phyloP scores from a whole-genome alignment of 108 stramenopile genomes.

The Cyclotella sp. region DNA sequence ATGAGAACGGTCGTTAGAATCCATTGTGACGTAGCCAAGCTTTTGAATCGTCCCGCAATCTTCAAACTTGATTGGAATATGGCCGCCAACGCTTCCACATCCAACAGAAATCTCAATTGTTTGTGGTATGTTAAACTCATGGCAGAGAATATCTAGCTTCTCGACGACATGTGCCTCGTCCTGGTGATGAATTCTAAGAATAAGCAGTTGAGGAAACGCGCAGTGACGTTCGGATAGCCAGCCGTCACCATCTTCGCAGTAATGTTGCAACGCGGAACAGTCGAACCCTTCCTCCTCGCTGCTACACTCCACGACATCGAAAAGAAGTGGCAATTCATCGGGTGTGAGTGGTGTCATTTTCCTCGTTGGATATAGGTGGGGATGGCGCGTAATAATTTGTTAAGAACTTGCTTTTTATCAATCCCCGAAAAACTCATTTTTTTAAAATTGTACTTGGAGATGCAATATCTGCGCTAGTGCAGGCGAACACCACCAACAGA shows the following conservation, averaged over 20 bases:
- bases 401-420: no score
- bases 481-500: no score
- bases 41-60: slow-evolving; percentile 36
- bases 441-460: no score
- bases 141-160: slow-evolving; percentile 42
- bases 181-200: slow-evolving; percentile 22
- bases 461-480: no score
- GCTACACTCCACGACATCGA: slow-evolving; percentile 28
- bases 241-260: slow-evolving; percentile 33
- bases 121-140: slow-evolving; percentile 42
- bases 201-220: slow-evolving; percentile 9
- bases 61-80: slow-evolving; percentile 31
- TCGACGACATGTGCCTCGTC: slow-evolving; percentile 19
- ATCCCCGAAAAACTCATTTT: no score
- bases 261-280: slow-evolving; percentile 10
- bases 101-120: slow-evolving; percentile 53
- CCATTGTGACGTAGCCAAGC: slow-evolving; percentile 57
- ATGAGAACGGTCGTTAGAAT: slow-evolving; percentile 41
- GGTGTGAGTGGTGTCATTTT: background rate
- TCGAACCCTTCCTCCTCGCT: slow-evolving; percentile 37
- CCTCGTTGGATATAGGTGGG: no score
- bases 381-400: no score
- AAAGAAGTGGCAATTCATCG: slow-evolving; percentile 16
- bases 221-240: slow-evolving; percentile 25
- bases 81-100: slow-evolving; percentile 25